Percentiles rank a stretch among this genome's conserved stretches.
These are phyloP conservation scores for Coemansia sp. DNA, from an alignment of 192 early-diverging fungal genomes.

Conservation along the genomic window DNA sequence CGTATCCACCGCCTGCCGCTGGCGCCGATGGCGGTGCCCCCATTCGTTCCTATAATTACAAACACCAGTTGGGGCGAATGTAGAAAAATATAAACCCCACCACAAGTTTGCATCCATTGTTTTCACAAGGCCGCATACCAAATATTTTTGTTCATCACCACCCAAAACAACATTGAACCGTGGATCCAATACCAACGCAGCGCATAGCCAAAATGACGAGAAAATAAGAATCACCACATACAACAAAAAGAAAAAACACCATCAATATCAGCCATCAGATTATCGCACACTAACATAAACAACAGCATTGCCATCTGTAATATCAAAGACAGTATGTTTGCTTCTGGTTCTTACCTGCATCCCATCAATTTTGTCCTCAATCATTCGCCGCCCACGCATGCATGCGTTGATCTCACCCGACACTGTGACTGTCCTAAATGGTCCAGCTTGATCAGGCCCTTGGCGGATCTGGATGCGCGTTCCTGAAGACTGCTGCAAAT, in stretches of 20 bases:
- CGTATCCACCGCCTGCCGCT: slow-evolving; percentile 14
- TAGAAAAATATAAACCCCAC: neutral
- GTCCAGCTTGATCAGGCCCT: slow-evolving; percentile 35
- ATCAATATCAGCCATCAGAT: neutral
- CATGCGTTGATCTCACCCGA: slow-evolving; percentile 30
- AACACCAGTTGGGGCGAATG: no score
- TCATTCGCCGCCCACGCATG: slow-evolving; percentile 42
- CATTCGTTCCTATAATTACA: slow-evolving; percentile 16
- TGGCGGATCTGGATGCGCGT: slow-evolving; percentile 47
- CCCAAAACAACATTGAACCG: slow-evolving; percentile 2
- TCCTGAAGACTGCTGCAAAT: slow-evolving; percentile 41
- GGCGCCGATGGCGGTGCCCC: slow-evolving; percentile 2
- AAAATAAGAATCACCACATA: slow-evolving; percentile 15
- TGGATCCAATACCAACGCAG: neutral
- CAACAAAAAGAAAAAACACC: slow-evolving; percentile 11
- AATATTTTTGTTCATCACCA: no score
- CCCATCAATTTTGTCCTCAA: slow-evolving; percentile 48
- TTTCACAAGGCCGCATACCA: no score
- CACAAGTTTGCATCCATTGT: neutral
- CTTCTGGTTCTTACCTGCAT: slow-evolving; percentile 36
- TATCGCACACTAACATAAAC: slow-evolving; percentile 1
- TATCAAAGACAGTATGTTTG: no score
- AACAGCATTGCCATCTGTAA: neutral
- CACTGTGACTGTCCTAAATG: slow-evolving; percentile 38
- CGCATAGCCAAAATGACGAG: neutral